A percentile compares a stretch with the other conserved stretches of the same genome.
These are phyloP conservation scores for Teunomyces pallodes DNA, from an alignment of 805 yeast species.

Conservation along the genomic window DNA sequence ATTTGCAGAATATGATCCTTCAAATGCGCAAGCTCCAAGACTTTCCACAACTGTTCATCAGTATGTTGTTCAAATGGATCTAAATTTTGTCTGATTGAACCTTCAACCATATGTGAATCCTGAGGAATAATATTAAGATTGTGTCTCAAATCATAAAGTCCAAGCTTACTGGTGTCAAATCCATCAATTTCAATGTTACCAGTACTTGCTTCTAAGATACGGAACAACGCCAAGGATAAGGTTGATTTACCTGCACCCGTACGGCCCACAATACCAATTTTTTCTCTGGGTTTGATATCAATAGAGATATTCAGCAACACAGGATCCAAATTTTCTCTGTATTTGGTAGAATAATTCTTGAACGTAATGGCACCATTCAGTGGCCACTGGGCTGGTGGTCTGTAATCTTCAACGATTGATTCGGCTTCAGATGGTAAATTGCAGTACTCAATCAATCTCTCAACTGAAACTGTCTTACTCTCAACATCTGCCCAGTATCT, in stretches of 20 bases:
- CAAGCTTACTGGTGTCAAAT: conserved; percentile 20
- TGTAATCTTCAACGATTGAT: conserved; percentile 9
- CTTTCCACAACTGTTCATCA: conserved; percentile 26
- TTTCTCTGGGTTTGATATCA: conserved; percentile 22
- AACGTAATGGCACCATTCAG: conserved; percentile 20
- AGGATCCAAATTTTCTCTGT: conserved; percentile 24
- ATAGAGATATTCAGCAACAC: conserved; percentile 22
- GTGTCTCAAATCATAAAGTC: conserved; percentile 24
- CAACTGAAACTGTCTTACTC: conserved; percentile 32
- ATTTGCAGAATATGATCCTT: conserved; percentile 22
- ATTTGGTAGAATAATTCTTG: conserved; percentile 22
- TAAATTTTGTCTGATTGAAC: conserved; percentile 23
- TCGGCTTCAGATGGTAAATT: conserved; percentile 22
- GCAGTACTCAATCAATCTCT: conserved; percentile 38
- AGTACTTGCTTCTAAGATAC: conserved; percentile 24
- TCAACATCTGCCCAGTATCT: conserved; percentile 36
- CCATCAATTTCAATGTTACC: conserved; percentile 26
- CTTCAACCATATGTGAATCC: conserved; percentile 26
- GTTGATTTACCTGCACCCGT: conserved; percentile 33
- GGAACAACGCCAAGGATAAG: conserved; percentile 25
- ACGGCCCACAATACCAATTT: conserved; percentile 29
- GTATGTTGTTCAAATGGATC: conserved; percentile 22
- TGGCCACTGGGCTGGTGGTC: conserved; percentile 21
- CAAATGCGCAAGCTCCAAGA: conserved; percentile 26
- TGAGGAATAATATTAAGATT: conserved; percentile 30